Evolutionary conservation across 306 rosid species (phyloP).

Genomic region (Castanea mollissima): DNA sequence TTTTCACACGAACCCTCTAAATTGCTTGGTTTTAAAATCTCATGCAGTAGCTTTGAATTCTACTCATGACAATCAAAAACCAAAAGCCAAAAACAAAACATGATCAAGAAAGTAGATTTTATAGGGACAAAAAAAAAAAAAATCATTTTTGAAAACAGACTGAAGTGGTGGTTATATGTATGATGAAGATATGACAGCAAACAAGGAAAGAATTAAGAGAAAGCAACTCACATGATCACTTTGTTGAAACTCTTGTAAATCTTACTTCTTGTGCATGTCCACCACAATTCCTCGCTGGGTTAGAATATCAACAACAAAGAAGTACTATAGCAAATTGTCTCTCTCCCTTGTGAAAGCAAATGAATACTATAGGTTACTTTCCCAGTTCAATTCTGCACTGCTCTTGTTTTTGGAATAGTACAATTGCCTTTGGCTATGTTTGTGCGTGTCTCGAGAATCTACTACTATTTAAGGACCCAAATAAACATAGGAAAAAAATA

Average conservation of each 20-base stretch:
- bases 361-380: background rate
- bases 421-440: background rate
- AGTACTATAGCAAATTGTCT: background rate
- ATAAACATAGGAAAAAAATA: too few species aligned
- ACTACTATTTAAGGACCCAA: background rate
- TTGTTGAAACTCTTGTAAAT: background rate
- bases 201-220: background rate
- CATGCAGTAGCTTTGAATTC: too few species aligned
- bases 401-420: background rate
- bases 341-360: background rate
- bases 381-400: background rate
- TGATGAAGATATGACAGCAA: background rate
- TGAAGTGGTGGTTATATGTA: too few species aligned
- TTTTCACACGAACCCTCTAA: background rate
- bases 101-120: background rate
- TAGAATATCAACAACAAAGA: background rate
- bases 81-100: background rate
- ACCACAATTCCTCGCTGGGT: background rate
- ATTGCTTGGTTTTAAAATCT: background rate
- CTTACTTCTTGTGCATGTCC: background rate
- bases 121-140: too few species aligned
- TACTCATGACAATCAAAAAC: too few species aligned
- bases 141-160: too few species aligned
- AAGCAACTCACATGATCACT: background rate
- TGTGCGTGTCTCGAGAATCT: constrained; percentile 5